Evolutionary conservation across 1,284 basidiomycete genomes (phyloP).

Genomic region (Apiotrichum mycotoxinovorans): DNA sequence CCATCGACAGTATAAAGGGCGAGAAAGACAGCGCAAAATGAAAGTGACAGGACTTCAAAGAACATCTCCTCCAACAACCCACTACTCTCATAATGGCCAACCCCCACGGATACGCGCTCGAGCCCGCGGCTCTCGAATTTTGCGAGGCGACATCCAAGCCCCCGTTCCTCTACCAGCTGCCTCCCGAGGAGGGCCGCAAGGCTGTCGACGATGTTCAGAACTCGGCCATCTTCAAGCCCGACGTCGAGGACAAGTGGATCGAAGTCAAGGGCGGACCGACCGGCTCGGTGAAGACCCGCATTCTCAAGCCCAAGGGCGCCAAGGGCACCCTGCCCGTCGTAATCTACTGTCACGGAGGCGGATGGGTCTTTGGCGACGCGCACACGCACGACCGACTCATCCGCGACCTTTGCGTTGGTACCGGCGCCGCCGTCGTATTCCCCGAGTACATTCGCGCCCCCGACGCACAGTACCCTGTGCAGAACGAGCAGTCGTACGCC

Average conservation of each 20-base stretch:
- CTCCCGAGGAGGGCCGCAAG: constrained; percentile 15
- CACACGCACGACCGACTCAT: constrained; percentile 19
- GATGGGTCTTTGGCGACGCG: constrained; percentile 18
- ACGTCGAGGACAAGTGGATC: constrained; percentile 20
- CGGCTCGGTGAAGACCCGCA: constrained; percentile 5
- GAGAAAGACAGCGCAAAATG: too few relatives aligned
- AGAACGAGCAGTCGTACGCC: constrained; percentile 17
- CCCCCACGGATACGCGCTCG: constrained; percentile 15
- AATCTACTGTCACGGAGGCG: constrained; percentile 18
- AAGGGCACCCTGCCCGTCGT: constrained; percentile 14
- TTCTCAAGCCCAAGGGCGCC: constrained; percentile 14
- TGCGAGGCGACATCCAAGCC: constrained; percentile 12
- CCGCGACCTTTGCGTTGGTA: constrained; percentile 16
- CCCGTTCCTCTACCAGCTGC: constrained; percentile 16
- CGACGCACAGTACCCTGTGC: constrained; percentile 11
- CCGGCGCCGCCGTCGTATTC: constrained; percentile 16
- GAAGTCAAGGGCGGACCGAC: constrained; percentile 1
- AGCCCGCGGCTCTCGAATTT: constrained; percentile 12
- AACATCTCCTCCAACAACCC: not conserved
- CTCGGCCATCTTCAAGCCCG: constrained; percentile 5
- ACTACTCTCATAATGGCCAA: constrained; percentile 5
- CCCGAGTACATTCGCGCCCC: constrained; percentile 17
- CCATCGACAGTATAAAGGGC: too few relatives aligned
- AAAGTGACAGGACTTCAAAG: too few relatives aligned
- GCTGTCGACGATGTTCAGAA: constrained; percentile 13